Conservation (phyloP, 805 yeast genomes). For the Diddensiella transvaalensis region DNA sequence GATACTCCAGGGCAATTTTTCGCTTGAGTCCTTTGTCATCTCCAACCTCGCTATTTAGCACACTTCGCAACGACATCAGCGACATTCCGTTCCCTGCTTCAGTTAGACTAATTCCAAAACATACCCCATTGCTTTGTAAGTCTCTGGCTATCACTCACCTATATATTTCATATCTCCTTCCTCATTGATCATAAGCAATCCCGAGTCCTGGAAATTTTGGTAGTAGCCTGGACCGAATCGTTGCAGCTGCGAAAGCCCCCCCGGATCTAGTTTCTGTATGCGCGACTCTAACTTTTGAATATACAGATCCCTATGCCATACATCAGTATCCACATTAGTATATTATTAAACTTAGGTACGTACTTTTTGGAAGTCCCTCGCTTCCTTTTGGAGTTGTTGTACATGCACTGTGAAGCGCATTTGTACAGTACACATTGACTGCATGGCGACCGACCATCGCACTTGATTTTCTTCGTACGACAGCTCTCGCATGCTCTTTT, state of each 20-base stretch:
- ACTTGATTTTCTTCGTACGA: conserved; percentile 12
- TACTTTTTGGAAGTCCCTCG: neutral
- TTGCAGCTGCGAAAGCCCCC: neutral
- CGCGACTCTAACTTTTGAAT: neutral
- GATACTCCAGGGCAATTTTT: neutral
- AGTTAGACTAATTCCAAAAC: too few species aligned
- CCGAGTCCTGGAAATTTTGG: neutral
- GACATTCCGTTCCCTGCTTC: neutral
- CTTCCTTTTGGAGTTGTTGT: neutral
- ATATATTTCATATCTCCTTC: neutral
- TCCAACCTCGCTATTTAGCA: neutral
- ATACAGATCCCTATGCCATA: neutral
- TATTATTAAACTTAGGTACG: too few species aligned
- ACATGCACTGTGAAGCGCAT: conserved; percentile 27
- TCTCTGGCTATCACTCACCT: neutral
- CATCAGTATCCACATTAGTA: too few species aligned
- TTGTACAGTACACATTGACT: conserved; percentile 37
- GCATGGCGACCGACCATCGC: conserved; percentile 49
- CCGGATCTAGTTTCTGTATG: neutral
- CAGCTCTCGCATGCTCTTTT: conserved; percentile 22
- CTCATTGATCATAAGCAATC: neutral
- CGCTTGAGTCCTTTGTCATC: neutral
- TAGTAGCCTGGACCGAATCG: neutral
- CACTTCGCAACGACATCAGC: neutral
- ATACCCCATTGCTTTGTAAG: too few species aligned